Percentiles rank a stretch among this genome's conserved stretches.
Evolutionary conservation across 352 stramenopile species (phyloP).

Genomic region (Globisporangium polare): DNA sequence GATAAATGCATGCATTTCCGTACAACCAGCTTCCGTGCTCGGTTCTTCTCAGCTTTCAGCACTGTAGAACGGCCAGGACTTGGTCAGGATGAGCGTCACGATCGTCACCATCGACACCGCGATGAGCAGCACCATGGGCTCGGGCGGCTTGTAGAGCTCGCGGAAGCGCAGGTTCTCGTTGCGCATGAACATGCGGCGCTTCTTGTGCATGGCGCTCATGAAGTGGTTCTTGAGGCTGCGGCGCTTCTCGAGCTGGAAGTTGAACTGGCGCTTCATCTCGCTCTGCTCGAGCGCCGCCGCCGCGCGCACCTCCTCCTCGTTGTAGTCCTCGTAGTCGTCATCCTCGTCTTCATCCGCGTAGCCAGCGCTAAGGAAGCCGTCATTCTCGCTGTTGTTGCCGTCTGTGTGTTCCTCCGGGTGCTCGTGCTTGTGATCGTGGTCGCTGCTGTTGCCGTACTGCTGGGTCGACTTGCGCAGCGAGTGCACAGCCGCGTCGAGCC

Average conservation of each 20-base stretch:
- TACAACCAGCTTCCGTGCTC: not conserved
- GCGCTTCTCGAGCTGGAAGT: constrained; percentile 38
- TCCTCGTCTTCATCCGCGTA: constrained; percentile 24
- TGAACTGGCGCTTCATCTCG: constrained; percentile 45
- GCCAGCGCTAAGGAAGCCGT: constrained; percentile 10
- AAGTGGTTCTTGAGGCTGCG: constrained; percentile 34
- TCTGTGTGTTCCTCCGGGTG: not conserved
- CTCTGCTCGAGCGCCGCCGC: constrained; percentile 29
- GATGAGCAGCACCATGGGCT: constrained; percentile 59
- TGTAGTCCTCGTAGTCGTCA: constrained; percentile 24
- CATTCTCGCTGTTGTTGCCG: not conserved
- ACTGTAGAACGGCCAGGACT: constrained; percentile 78
- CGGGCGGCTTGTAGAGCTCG: constrained; percentile 64
- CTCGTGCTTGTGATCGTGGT: not conserved
- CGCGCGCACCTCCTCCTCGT: constrained; percentile 31
- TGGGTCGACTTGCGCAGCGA: constrained; percentile 20
- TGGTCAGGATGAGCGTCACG: constrained; percentile 68
- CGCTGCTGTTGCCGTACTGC: constrained; percentile 13
- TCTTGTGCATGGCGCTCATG: constrained; percentile 46
- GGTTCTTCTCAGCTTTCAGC: not conserved
- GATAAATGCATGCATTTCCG: not conserved
- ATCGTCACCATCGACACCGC: constrained; percentile 46
- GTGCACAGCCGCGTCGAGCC: constrained; percentile 13
- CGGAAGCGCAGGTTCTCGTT: constrained; percentile 78
- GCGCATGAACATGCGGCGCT: constrained; percentile 55